phyloP scores from a whole-genome alignment of 257 asterid genomes.

The Verbena officinalis region DNA sequence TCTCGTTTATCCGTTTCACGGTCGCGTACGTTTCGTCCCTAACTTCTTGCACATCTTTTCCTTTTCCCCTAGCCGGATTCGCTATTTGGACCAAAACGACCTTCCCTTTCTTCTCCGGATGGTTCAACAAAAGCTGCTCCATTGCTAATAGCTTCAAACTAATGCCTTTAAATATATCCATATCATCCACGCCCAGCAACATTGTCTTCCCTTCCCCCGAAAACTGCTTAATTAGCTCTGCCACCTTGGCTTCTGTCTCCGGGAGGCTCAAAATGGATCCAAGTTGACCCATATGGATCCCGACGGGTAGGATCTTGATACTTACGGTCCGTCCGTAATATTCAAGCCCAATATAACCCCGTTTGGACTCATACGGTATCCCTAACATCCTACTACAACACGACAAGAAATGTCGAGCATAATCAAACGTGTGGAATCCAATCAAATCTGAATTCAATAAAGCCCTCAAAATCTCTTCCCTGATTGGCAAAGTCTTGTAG shows the following conservation, averaged over 20 bases:
- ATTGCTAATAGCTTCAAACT: slow-evolving; percentile 81
- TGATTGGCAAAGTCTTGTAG: slow-evolving; percentile 74
- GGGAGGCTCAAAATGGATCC: slow-evolving; percentile 68
- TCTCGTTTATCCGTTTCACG: slow-evolving; percentile 73
- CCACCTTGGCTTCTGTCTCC: slow-evolving; percentile 64
- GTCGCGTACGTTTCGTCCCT: slow-evolving; percentile 72
- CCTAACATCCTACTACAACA: slow-evolving; percentile 93
- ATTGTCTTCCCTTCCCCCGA: slow-evolving; percentile 60
- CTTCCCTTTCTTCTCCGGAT: slow-evolving; percentile 88
- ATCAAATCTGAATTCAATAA: slow-evolving; percentile 78
- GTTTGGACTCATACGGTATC: slow-evolving; percentile 75
- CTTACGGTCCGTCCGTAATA: slow-evolving; percentile 91
- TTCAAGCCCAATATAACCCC: slow-evolving; percentile 90
- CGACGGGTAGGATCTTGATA: slow-evolving; percentile 91
- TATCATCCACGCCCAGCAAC: slow-evolving; percentile 87
- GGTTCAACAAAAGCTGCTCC: slow-evolving; percentile 78
- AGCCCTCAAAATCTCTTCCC: slow-evolving; percentile 80
- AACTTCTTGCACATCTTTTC: slow-evolving; percentile 86
- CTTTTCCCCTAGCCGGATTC: slow-evolving; percentile 84
- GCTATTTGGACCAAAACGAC: slow-evolving; percentile 90
- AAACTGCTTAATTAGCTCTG: slow-evolving; percentile 61
- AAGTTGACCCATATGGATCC: slow-evolving; percentile 90
- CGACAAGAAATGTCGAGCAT: slow-evolving; percentile 87
- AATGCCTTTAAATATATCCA: slow-evolving; percentile 90
- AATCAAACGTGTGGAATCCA: slow-evolving; percentile 88